These are phyloP conservation scores for Naganishia cerealis DNA, from an alignment of 1,284 basidiomycete genomes.

Conservation along the genomic window DNA sequence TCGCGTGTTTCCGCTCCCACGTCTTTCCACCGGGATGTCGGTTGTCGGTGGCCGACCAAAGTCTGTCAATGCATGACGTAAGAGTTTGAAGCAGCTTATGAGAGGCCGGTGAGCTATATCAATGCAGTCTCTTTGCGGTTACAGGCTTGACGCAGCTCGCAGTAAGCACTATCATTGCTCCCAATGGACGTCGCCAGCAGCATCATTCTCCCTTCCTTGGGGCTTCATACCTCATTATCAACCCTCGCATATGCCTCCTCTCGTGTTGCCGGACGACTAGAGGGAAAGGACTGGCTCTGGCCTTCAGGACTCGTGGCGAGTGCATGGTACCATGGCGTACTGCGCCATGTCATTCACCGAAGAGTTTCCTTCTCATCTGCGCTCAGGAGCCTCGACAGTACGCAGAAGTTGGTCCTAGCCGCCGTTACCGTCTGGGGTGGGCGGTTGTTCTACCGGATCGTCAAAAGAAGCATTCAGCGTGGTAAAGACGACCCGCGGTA, in stretches of 20 bases:
- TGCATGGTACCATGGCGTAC: conserved; percentile 38
- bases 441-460: conserved; percentile 38
- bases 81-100: too few species aligned
- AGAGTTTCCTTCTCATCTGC: conserved; percentile 33
- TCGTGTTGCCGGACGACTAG: conserved; percentile 29
- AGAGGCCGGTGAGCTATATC: too few species aligned
- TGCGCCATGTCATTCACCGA: conserved; percentile 28
- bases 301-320: conserved; percentile 35
- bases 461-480: conserved; percentile 28
- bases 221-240: conserved; percentile 36
- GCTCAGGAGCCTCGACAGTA: conserved; percentile 32
- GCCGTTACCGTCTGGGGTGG: conserved; percentile 39
- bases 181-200: conserved; percentile 36
- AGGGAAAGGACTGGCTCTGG: conserved; percentile 40
- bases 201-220: conserved; percentile 39
- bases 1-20: too few species aligned
- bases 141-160: too few species aligned
- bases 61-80: too few species aligned
- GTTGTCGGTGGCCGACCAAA: too few species aligned
- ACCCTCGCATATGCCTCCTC: conserved; percentile 36
- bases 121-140: too few species aligned
- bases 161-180: too few species aligned
- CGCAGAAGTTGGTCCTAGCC: conserved; percentile 37
- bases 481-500: conserved; percentile 39
- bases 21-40: too few species aligned